phyloP scores from a whole-genome alignment of 805 yeast species.

The Pichia ethanolica region DNA sequence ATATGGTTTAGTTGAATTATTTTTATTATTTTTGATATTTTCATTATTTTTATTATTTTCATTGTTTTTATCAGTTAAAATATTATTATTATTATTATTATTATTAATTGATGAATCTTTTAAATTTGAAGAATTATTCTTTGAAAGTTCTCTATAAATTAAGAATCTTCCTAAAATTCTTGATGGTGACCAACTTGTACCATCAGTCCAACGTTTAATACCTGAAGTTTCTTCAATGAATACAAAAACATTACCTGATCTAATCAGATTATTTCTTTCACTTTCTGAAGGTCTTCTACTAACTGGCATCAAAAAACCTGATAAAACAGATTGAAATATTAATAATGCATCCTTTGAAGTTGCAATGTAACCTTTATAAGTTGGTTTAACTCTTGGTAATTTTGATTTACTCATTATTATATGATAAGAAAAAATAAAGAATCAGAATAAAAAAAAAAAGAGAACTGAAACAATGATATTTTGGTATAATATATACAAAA shows the following conservation, averaged over 20 bases:
- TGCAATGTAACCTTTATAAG: conserved; percentile 69
- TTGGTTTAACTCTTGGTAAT: conserved; percentile 32
- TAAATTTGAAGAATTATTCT: conserved; percentile 29
- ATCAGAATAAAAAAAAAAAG: background rate
- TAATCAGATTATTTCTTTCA: conserved; percentile 59
- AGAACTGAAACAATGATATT: no score
- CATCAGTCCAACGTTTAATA: conserved; percentile 94
- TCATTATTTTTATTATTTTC: conserved; percentile 30
- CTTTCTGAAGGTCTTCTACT: conserved; percentile 76
- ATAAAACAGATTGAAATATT: conserved; percentile 71
- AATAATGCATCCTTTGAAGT: conserved; percentile 78
- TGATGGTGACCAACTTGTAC: conserved; percentile 91
- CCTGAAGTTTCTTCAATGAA: conserved; percentile 78
- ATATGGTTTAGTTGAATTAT: background rate
- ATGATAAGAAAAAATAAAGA: background rate
- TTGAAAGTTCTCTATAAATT: conserved; percentile 66
- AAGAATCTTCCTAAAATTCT: conserved; percentile 80
- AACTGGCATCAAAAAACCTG: conserved; percentile 51
- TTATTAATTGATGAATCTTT: background rate
- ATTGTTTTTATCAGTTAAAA: conserved; percentile 15
- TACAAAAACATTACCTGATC: conserved; percentile 76
- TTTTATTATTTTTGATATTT: conserved; percentile 17
- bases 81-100: no score
- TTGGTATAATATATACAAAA: no score
- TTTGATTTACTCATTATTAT: background rate